Base-by-base conservation (phyloP, 495 filamentous ascomycete species). In the Bathelium albidoporum region DNA sequence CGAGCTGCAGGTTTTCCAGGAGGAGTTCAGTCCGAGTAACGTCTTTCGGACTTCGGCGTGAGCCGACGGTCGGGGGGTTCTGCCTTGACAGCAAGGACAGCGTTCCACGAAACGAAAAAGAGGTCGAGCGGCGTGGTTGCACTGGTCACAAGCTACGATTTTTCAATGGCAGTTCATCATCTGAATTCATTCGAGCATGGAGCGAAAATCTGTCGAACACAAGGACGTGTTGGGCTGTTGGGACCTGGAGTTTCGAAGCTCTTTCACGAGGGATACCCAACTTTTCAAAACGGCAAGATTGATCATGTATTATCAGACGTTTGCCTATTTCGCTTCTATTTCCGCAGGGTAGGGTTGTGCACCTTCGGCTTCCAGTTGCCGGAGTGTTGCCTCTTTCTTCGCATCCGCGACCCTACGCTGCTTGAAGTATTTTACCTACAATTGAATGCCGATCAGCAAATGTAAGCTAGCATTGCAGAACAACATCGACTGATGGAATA, bases 341-440 rank as follows among this genome's bases (percentile, higher is more conserved):
- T 55, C 49, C 16, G 49, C 49, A 55, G n/a, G 22, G 20, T n/a
- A 24, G 7, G 29, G 20, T 29, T 55, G n/a, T 11, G 82, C 93
- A 65, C 90, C 90, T 73, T 96, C 89, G 28, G 82, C 84, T 73
- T 90, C 83, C 64, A 98, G 82, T 66, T 83, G 83, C 75, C 87
- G 86, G 39, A 97, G 75, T 49, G 87, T 88, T 74, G 86, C 79
- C 66, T 89, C 87, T 72, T 90, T 89, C 63, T 96, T 88, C 70
- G 86, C 81, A 62, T 97, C 92, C 79, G 94, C 91, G 43, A 97
- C 90, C 64, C 94, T 81, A 75, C 90, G 85, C 73, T 96, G 89
- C 76, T 97, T 96, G 80, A 98, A 98, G 76, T 98, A 96, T 75
- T 89, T 89, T 63, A 97, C 90, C 93, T 97, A 69, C 36, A 62